Percentiles rank a stretch among this genome's conserved stretches.
phyloP scores from a whole-genome alignment of 192 early-diverging fungal genomes.

The Ramicandelaber brevisporus region DNA sequence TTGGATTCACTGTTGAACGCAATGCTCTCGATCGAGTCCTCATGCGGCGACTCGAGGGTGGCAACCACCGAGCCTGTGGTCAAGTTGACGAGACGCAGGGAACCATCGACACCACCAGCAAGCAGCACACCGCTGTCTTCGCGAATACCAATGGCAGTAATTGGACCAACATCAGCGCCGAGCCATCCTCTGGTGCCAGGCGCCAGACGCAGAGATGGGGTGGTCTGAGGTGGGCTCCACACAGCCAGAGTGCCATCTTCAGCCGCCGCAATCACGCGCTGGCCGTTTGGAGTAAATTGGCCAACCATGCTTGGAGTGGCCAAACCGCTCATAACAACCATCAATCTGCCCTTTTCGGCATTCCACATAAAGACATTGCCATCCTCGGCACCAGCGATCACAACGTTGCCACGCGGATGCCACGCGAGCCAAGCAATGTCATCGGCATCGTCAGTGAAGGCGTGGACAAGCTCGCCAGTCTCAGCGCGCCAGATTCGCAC shows the following conservation, averaged over 20 bases:
- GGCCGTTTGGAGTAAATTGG: slow-evolving; percentile 76
- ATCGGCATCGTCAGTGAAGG: slow-evolving; percentile 59
- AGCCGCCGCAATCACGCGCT: slow-evolving; percentile 54
- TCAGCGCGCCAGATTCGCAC: slow-evolving; percentile 42
- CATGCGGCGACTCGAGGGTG: neutral
- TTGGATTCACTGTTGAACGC: slow-evolving; percentile 40
- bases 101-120: slow-evolving; percentile 59
- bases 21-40: slow-evolving; percentile 67
- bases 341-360: slow-evolving; percentile 63
- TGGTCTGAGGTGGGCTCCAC: too few relatives aligned
- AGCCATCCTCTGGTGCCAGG: too few relatives aligned
- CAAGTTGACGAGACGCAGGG: slow-evolving; percentile 50
- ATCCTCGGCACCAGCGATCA: slow-evolving; percentile 73
- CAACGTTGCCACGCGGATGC: slow-evolving; percentile 81
- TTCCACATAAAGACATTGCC: slow-evolving; percentile 94
- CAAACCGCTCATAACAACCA: slow-evolving; percentile 88
- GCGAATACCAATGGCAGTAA: slow-evolving; percentile 50
- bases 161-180: slow-evolving; percentile 40
- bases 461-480: slow-evolving; percentile 28
- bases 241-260: slow-evolving; percentile 61
- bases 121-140: slow-evolving; percentile 49
- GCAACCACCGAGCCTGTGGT: slow-evolving; percentile 30
- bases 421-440: slow-evolving; percentile 88
- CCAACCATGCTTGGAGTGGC: slow-evolving; percentile 61
- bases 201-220: slow-evolving; percentile 60